Evolutionary conservation across 768 basidiomycete species (phyloP).

Genomic region (Panellus pusillus): DNA sequence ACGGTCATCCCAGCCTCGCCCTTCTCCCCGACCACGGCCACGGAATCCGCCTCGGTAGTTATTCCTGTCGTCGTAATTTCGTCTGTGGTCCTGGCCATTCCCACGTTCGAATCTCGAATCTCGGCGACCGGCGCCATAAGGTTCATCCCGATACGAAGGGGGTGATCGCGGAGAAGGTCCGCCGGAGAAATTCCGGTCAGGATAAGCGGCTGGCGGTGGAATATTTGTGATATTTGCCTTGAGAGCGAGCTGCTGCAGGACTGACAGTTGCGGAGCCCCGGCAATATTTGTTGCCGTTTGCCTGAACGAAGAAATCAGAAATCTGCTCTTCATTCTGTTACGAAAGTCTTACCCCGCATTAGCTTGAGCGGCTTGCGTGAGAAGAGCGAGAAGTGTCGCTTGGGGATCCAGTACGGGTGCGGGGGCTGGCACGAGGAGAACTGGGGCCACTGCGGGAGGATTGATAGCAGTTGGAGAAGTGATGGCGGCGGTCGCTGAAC

Average conservation of each 20-base stretch:
- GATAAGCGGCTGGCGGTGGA: conserved; percentile 29
- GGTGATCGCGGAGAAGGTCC: conserved; percentile 35
- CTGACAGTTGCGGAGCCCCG: conserved; percentile 56
- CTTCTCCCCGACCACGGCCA: conserved; percentile 58
- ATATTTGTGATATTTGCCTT: conserved; percentile 46
- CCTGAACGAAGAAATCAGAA: conserved; percentile 33
- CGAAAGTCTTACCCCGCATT: conserved; percentile 35
- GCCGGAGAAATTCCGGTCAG: conserved; percentile 33
- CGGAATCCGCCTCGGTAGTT: conserved; percentile 54
- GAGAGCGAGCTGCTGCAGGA: conserved; percentile 76
- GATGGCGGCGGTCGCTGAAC: conserved; percentile 17
- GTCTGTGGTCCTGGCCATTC: conserved; percentile 51
- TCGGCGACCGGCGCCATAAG: conserved; percentile 36
- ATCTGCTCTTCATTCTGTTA: conserved; percentile 10
- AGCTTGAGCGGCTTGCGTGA: conserved; percentile 53
- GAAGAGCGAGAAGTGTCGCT: conserved; percentile 65
- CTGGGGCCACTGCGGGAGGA: conserved; percentile 22
- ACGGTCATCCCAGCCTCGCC: conserved; percentile 58
- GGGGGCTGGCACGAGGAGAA: conserved; percentile 29
- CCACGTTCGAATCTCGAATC: conserved; percentile 48
- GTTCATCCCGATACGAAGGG: conserved; percentile 44
- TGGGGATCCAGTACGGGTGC: conserved; percentile 48
- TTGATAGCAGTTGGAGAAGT: conserved; percentile 19
- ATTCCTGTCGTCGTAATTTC: conserved; percentile 53
- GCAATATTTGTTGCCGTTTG: conserved; percentile 63